These are phyloP conservation scores for Planoprotostelium fungivorum DNA, from an alignment of 78 protist species.

Conservation along the genomic window DNA sequence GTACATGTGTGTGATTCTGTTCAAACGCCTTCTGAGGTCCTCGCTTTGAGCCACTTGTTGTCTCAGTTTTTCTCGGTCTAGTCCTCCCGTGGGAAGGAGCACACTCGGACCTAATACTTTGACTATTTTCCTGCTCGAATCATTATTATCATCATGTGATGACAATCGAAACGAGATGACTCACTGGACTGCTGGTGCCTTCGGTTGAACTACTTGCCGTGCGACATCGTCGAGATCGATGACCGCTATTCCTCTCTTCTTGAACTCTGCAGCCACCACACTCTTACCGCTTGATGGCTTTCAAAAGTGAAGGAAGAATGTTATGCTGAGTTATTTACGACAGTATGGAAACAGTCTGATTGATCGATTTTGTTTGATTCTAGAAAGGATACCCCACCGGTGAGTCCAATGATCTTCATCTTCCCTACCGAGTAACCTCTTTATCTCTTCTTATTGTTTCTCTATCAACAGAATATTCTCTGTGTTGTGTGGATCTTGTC, in stretches of 20 bases:
- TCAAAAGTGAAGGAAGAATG: background rate
- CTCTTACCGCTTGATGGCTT: background rate
- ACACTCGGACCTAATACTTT: background rate
- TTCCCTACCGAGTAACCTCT: too few species aligned
- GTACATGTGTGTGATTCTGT: conserved; percentile 1
- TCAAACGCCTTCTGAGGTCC: background rate
- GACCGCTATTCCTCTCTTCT: background rate
- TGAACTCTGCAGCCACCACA: background rate
- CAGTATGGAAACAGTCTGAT: too few species aligned
- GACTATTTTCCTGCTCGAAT: background rate
- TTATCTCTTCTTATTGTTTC: too few species aligned
- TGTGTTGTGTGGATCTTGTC: too few species aligned
- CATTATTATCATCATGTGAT: background rate
- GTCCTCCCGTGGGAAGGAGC: background rate
- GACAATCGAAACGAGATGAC: background rate
- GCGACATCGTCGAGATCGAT: background rate
- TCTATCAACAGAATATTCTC: too few species aligned
- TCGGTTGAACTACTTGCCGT: background rate
- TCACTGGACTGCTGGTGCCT: background rate
- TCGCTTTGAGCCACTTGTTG: background rate
- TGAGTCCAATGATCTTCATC: background rate
- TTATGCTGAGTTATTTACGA: too few species aligned
- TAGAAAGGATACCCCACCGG: background rate
- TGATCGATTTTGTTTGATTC: too few species aligned
- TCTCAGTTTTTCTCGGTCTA: background rate